Evolutionary conservation across 768 basidiomycete species (phyloP).

Genomic region (Lactarius hengduanensis): DNA sequence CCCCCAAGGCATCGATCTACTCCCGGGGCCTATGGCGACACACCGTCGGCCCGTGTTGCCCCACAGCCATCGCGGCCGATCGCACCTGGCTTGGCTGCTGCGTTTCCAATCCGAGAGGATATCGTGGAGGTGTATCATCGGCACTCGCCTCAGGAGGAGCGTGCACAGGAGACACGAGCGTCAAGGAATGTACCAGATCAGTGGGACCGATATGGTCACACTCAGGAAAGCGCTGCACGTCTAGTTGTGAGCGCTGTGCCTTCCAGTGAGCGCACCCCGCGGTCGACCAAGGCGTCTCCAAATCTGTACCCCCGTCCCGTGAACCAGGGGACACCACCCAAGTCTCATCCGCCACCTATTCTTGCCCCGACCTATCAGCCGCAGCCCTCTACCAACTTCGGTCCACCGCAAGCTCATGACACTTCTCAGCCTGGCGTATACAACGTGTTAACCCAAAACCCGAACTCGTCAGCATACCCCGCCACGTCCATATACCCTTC

Average conservation of each 20-base stretch:
- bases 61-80: constrained; percentile 19
- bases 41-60: constrained; percentile 5
- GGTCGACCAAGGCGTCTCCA: constrained; percentile 27
- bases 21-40: constrained; percentile 2
- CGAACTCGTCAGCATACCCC: constrained; percentile 26
- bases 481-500: constrained; percentile 26
- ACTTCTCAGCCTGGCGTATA: constrained; percentile 23
- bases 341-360: constrained; percentile 9
- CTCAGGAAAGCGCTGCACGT: constrained; percentile 10
- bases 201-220: constrained; percentile 20
- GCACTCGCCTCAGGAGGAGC: constrained; percentile 11
- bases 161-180: constrained; percentile 6
- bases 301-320: constrained; percentile 22
- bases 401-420: constrained; percentile 21
- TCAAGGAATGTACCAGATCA: constrained; percentile 16
- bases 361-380: neutral
- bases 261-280: constrained; percentile 25
- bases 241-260: constrained; percentile 16
- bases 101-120: constrained; percentile 29
- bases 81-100: constrained; percentile 22
- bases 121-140: constrained; percentile 14
- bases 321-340: constrained; percentile 28
- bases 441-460: constrained; percentile 16
- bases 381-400: constrained; percentile 7
- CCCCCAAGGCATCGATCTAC: constrained; percentile 13